Conservation (phyloP, 2,329 filamentous ascomycete genomes). For the Aspergillus neoniger region DNA sequence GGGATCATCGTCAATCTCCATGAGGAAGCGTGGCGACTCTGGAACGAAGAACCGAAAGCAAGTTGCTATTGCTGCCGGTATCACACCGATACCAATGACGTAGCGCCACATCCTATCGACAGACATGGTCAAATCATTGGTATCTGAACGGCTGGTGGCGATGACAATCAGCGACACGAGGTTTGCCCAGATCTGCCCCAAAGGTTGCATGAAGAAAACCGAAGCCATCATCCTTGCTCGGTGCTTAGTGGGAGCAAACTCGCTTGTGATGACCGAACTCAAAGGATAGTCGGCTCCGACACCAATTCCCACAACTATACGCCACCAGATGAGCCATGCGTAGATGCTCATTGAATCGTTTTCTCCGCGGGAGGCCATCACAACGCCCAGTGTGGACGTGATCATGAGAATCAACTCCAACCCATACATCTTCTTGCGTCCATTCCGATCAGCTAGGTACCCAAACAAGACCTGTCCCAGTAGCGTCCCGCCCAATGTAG, state of each 20-base stretch:
- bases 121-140: constrained; percentile 35
- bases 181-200: constrained; percentile 67
- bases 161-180: constrained; percentile 58
- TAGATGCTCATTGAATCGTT: constrained; percentile 48
- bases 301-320: constrained; percentile 53
- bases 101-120: constrained; percentile 68
- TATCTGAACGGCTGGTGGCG: constrained; percentile 28
- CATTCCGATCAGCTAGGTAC: constrained; percentile 50
- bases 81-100: constrained; percentile 65
- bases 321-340: constrained; percentile 51
- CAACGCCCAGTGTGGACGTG: constrained; percentile 49
- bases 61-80: constrained; percentile 65
- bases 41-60: constrained; percentile 68
- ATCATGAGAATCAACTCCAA: constrained; percentile 53
- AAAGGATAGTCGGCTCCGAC: constrained; percentile 71
- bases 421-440: constrained; percentile 55
- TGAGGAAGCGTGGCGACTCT: constrained; percentile 65
- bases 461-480: constrained; percentile 53
- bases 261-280: constrained; percentile 67
- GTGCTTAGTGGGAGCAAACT: constrained; percentile 61
- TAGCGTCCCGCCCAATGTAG: constrained; percentile 50
- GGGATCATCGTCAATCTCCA: constrained; percentile 66
- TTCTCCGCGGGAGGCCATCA: constrained; percentile 48
- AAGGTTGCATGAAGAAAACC: constrained; percentile 69
- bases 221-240: constrained; percentile 67